Evolutionary conservation across 768 basidiomycete genomes (phyloP).

Genomic region (Phaeolepiota aurea): DNA sequence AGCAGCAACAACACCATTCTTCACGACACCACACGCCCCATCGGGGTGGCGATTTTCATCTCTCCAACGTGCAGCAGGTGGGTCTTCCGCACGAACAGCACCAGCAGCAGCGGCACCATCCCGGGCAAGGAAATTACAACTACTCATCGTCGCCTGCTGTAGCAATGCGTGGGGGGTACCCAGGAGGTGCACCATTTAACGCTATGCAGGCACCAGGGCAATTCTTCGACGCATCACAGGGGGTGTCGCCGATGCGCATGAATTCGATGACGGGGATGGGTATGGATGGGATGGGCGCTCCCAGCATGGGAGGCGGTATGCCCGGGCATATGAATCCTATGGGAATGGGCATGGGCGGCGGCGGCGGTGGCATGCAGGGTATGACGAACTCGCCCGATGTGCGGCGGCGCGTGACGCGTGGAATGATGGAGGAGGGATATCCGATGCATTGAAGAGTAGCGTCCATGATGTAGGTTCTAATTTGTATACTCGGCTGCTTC

Average conservation of each 20-base stretch:
- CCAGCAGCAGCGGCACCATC: slow-evolving; percentile 18
- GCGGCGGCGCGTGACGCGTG: slow-evolving; percentile 17
- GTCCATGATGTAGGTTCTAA: slow-evolving; percentile 7
- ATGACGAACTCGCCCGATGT: slow-evolving; percentile 19
- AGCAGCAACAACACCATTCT: slow-evolving; percentile 18
- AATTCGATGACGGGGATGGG: slow-evolving; percentile 16
- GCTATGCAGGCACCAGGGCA: slow-evolving; percentile 17
- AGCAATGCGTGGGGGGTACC: slow-evolving; percentile 16
- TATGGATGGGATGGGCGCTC: slow-evolving; percentile 14
- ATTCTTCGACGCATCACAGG: slow-evolving; percentile 19
- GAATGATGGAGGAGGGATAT: slow-evolving; percentile 22
- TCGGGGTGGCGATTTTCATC: slow-evolving; percentile 20
- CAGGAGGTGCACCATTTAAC: slow-evolving; percentile 16
- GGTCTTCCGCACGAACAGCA: slow-evolving; percentile 17
- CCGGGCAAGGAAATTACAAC: slow-evolving; percentile 16
- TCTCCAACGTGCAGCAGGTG: slow-evolving; percentile 17
- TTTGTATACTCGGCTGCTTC: slow-evolving; percentile 4
- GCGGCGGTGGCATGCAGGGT: slow-evolving; percentile 19
- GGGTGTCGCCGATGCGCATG: slow-evolving; percentile 26
- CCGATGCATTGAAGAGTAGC: slow-evolving; percentile 14
- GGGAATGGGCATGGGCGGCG: slow-evolving; percentile 15
- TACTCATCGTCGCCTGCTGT: slow-evolving; percentile 24
- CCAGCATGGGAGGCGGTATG: slow-evolving; percentile 20
- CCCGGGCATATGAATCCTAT: slow-evolving; percentile 9
- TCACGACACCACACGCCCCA: slow-evolving; percentile 24